Evolutionary conservation across 345 rosid genomes (phyloP).

Genomic region (rapeseed (Brassica napus)): Da-Ae NC_063441.1:7411001-7411500

Average conservation of each 20-base stretch:
- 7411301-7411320: slow-evolving; percentile 55
- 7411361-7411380: not conserved
- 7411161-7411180: not conserved
- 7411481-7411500: slow-evolving; percentile 58
- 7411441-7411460: not conserved
- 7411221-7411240: slow-evolving; percentile 66
- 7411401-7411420: not conserved
- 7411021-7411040: slow-evolving; percentile 62
- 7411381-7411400: not conserved
- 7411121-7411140: slow-evolving; percentile 41
- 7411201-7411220: slow-evolving; percentile 79
- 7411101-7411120: slow-evolving; percentile 61
- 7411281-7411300: slow-evolving; percentile 61
- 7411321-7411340: not conserved
- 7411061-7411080: slow-evolving; percentile 51
- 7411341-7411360: slow-evolving; percentile 14
- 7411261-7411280: slow-evolving; percentile 57
- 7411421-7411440: slow-evolving; percentile 8
- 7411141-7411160: not conserved
- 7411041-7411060: slow-evolving; percentile 66
- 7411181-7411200: not conserved
- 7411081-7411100: slow-evolving; percentile 77
- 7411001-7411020: slow-evolving; percentile 74
- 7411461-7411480: slow-evolving; percentile 48
- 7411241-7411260: slow-evolving; percentile 70